Evolutionary conservation across 805 yeast species (phyloP).

Genomic region (Saturnispora hagleri): DNA sequence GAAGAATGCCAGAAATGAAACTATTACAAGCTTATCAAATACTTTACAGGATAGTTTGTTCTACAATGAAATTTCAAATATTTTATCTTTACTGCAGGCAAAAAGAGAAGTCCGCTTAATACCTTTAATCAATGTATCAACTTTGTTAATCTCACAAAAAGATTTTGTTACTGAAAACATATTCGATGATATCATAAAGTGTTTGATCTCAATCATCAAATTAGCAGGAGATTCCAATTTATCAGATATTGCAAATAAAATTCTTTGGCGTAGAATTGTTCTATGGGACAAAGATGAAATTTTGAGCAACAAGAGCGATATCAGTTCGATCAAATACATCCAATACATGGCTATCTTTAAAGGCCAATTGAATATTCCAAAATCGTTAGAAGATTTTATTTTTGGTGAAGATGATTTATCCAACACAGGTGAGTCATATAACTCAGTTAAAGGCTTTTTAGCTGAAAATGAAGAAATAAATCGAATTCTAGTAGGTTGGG

Average conservation of each 20-base stretch:
- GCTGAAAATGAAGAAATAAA: not conserved
- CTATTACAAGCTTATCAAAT: not conserved
- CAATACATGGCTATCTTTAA: not conserved
- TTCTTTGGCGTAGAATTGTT: constrained; percentile 2
- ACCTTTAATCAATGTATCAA: not conserved
- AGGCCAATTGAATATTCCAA: not conserved
- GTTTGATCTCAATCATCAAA: not conserved
- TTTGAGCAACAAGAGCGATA: not conserved
- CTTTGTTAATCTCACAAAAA: not conserved
- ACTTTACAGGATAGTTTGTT: not conserved
- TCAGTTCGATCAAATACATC: not conserved
- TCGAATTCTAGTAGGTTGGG: not conserved
- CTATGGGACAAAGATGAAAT: not conserved
- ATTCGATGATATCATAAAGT: not conserved
- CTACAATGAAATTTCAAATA: not conserved
- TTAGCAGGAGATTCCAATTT: not conserved
- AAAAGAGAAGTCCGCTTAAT: not conserved
- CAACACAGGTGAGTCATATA: not conserved
- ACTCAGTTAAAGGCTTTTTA: not conserved
- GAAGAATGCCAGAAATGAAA: not conserved
- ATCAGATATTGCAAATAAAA: not conserved
- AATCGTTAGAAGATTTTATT: not conserved
- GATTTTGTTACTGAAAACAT: not conserved
- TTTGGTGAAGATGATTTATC: not conserved
- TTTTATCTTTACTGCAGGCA: not conserved